These are phyloP conservation scores for Fraxinus floribunda DNA, from an alignment of 305 asterid genomes.

Conservation along the genomic window DNA sequence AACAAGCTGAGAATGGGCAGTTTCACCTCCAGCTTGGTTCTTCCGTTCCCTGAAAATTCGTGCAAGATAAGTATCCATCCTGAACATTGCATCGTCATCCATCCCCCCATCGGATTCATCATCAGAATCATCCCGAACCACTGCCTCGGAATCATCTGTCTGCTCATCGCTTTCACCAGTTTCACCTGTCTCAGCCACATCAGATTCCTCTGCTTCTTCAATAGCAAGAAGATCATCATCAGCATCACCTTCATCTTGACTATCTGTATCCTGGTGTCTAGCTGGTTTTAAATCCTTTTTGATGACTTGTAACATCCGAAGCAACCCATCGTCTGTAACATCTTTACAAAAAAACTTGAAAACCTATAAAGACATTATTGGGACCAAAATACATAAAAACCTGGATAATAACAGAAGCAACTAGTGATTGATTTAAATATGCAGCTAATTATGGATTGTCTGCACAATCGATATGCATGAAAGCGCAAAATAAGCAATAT, in stretches of 20 bases:
- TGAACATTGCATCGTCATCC: conserved; percentile 96
- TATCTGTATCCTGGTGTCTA: conserved; percentile 62
- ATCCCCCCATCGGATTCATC: conserved; percentile 90
- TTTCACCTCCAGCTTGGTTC: conserved; percentile 88
- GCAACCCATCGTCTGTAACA: conserved; percentile 77
- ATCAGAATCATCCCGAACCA: conserved; percentile 65
- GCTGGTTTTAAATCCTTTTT: conserved; percentile 91
- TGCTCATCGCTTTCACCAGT: conserved; percentile 75
- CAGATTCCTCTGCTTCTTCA: conserved; percentile 86
- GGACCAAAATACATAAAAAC: background rate
- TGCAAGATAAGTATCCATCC: conserved; percentile 77
- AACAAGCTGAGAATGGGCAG: conserved; percentile 95
- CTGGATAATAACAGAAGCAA: conserved; percentile 5
- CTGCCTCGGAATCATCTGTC: conserved; percentile 77
- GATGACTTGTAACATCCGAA: conserved; percentile 78
- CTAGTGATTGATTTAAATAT: background rate
- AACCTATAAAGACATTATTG: conserved; percentile 48
- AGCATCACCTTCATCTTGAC: conserved; percentile 58
- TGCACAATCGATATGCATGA: background rate
- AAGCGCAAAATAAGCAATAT: background rate
- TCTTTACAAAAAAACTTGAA: conserved; percentile 71
- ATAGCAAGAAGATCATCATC: conserved; percentile 76
- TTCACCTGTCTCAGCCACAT: conserved; percentile 83
- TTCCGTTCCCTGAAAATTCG: conserved; percentile 62
- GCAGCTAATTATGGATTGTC: background rate